phyloP scores from a whole-genome alignment of 805 yeast species.

The Lachancea quebecensis region DNA sequence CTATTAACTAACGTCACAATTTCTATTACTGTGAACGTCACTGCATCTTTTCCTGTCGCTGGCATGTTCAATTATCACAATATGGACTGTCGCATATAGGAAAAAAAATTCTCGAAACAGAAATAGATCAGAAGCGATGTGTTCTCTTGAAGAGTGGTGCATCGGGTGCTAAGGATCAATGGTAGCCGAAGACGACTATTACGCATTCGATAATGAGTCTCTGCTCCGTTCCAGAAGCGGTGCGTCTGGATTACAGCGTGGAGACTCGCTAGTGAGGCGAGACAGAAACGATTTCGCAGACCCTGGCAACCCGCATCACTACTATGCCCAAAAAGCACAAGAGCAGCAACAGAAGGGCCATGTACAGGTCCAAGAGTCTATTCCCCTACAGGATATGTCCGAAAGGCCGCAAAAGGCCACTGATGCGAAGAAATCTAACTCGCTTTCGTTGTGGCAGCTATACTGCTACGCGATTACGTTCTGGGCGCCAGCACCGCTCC shows the following conservation, averaged over 20 bases:
- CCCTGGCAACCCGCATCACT: conserved; percentile 68
- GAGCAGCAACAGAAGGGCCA: conserved; percentile 48
- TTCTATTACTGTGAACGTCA: neutral
- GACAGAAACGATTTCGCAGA: conserved; percentile 65
- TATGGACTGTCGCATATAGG: neutral
- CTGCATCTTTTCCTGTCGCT: neutral
- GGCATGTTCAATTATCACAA: neutral
- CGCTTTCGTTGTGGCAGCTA: conserved; percentile 58
- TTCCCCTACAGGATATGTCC: conserved; percentile 10
- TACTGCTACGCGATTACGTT: conserved; percentile 79
- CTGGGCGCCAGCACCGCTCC: conserved; percentile 81
- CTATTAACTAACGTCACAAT: no score
- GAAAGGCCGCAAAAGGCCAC: conserved; percentile 12
- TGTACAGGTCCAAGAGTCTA: conserved; percentile 57
- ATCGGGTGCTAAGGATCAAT: neutral
- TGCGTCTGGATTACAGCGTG: conserved; percentile 20
- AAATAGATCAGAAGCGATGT: neutral
- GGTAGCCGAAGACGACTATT: conserved; percentile 14
- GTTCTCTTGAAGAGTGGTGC: neutral
- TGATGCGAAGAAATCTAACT: conserved; percentile 10
- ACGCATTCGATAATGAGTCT: conserved; percentile 30
- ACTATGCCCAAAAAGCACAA: conserved; percentile 67
- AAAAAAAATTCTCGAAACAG: neutral
- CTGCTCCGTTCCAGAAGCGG: conserved; percentile 24
- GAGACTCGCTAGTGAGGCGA: conserved; percentile 69